Evolutionary conservation across 1,284 basidiomycete species (phyloP), one percentile per base, ranked within the genome.

Genomic region (Acaromyces ingoldii): DNA sequence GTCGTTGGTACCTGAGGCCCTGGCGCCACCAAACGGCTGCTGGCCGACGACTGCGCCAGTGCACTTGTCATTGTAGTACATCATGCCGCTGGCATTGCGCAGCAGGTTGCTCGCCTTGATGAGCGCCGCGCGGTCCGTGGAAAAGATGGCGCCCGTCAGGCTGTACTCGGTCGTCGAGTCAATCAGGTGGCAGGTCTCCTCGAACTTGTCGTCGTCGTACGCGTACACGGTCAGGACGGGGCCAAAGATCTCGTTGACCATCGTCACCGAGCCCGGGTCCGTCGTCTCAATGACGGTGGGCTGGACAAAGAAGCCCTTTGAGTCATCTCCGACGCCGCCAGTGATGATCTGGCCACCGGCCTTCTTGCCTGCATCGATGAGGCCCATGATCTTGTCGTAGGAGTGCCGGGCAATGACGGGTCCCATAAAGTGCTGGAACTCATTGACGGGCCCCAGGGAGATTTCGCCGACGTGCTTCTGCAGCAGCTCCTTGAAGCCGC

Each of bases 201-300:
- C 88, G 63, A 82, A 89, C 62, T 93, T 83, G 21, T 69, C 62
- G 46, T 73, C 72, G 30, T 57, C 57, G 49, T 62, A 63, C 22
- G 51, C 49, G 77, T 80, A 70, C 66, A 89, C 89, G 33, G 93
- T 96, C 57, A 97, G 76, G 48, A 98, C 92, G 31, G 95, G 95
- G 3, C 95, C 95, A 67, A 98, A 97, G 71, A 98, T 89, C 79
- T 98, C 93, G 69, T 96, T 89, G 28, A 83, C 83, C 84, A 98
- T 90, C 9, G 92, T 95, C 47, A 95, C 79, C 4, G 86, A 88
- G 67, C 84, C 84, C 47, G 93, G 91, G 76, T 98, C 89, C 76
- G 88, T 88, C 69, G 88, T 95, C 63, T 91, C 79, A 72, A 99
- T 93, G 55, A 97, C 84, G 13, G 95, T 99, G 4, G 93, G 93